Percentiles rank a stretch among this genome's conserved stretches.
Conservation (phyloP, 148 eudicot genomes). For the Rhododendron griersonianum region DNA sequence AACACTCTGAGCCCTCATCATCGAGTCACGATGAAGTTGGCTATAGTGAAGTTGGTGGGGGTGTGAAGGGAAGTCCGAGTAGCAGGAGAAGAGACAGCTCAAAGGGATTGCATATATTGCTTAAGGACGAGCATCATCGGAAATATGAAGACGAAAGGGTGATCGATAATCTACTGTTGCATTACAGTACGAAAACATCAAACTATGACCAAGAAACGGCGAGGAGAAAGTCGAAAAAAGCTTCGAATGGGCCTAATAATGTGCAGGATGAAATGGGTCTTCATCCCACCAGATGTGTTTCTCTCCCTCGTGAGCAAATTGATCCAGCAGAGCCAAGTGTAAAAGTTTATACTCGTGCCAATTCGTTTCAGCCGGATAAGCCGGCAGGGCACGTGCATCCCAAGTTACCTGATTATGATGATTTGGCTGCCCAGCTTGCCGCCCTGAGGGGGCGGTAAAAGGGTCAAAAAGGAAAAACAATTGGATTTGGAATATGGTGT, state of each 20-base stretch:
- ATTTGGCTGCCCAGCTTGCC: constrained; percentile 85
- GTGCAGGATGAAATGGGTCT: constrained; percentile 24
- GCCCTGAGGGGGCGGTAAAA: constrained; percentile 56
- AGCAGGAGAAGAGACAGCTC: constrained; percentile 76
- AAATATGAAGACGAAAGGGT: constrained; percentile 70
- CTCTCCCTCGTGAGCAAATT: constrained; percentile 58
- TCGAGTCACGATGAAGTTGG: constrained; percentile 27
- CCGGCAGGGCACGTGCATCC: constrained; percentile 81
- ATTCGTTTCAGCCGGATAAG: constrained; percentile 69
- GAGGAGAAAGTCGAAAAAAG: constrained; percentile 31
- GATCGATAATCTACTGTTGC: constrained; percentile 75
- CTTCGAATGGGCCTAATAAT: constrained; percentile 16
- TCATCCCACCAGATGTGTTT: constrained; percentile 56
- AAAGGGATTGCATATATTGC: constrained; percentile 66
- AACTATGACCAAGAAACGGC: constrained; percentile 38
- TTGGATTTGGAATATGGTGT: not conserved
- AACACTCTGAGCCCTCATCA: constrained; percentile 51
- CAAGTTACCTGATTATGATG: constrained; percentile 92
- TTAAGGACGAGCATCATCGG: constrained; percentile 45
- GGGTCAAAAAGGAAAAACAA: constrained; percentile 6
- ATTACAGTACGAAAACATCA: constrained; percentile 73
- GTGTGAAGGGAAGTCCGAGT: constrained; percentile 51
- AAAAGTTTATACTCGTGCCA: constrained; percentile 66
- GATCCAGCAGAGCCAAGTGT: constrained; percentile 40
- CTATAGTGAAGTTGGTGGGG: constrained; percentile 42